These are phyloP conservation scores for Aquilaria sinensis DNA, from an alignment of 345 rosid genomes.

Conservation along the genomic window DNA sequence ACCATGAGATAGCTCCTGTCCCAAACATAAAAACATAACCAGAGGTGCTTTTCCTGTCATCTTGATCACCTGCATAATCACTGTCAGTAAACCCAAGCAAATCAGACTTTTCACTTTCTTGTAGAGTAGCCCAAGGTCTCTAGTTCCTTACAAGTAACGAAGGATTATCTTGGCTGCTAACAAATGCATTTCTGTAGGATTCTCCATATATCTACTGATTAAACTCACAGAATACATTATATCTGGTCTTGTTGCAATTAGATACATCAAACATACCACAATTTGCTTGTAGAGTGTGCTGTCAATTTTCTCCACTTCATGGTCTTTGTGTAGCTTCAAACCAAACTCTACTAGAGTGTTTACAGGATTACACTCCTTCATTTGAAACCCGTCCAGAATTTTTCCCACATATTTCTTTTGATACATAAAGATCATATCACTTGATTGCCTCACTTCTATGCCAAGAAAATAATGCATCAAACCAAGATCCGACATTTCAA, in stretches of 20 bases:
- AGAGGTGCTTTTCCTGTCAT: conserved; percentile 1
- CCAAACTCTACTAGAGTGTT: background rate
- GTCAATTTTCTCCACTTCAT: background rate
- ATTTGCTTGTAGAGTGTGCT: background rate
- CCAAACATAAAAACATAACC: background rate
- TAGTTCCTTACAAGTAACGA: background rate
- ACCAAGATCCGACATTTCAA: background rate
- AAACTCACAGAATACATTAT: background rate
- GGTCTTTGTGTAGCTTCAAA: background rate
- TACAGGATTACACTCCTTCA: too few relatives aligned
- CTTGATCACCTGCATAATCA: conserved; percentile 7
- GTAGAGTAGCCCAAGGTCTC: background rate
- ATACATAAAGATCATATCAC: background rate
- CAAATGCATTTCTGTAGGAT: background rate
- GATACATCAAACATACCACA: background rate
- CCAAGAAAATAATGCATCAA: background rate
- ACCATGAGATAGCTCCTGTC: background rate
- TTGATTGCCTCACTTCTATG: background rate
- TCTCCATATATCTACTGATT: background rate
- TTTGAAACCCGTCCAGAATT: background rate
- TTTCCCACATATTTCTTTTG: background rate
- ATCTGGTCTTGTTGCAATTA: too few relatives aligned
- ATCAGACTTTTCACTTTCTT: background rate
- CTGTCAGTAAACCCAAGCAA: background rate
- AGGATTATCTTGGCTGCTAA: background rate